phyloP scores from a whole-genome alignment of 179 eudicot genomes.

The Carnegiea gigantea region DNA sequence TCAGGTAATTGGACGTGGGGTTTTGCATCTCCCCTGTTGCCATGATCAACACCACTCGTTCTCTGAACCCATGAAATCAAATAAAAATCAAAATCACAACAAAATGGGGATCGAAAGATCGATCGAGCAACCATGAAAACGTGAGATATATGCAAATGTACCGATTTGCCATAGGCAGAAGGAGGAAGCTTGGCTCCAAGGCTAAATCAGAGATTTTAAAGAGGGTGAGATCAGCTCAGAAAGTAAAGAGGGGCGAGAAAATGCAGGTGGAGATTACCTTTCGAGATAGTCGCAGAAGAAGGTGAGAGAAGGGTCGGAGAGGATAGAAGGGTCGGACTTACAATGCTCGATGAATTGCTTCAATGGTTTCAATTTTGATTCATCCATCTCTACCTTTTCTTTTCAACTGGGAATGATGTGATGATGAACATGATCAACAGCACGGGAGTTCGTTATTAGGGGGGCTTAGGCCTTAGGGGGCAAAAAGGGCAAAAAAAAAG shows the following conservation, averaged over 20 bases:
- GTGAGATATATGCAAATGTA: constrained; percentile 17
- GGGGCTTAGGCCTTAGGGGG: neutral
- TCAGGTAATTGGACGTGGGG: constrained; percentile 32
- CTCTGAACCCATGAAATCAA: constrained; percentile 28
- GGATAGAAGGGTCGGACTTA: constrained; percentile 67
- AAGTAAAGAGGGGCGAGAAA: neutral
- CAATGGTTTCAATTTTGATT: constrained; percentile 48
- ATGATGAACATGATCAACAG: neutral
- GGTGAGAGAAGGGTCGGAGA: constrained; percentile 76
- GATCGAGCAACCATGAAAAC: constrained; percentile 6
- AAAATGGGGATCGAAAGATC: neutral
- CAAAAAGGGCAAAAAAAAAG: too few species aligned
- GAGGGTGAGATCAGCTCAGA: neutral
- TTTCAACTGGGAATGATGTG: neutral
- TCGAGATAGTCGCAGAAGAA: constrained; percentile 86
- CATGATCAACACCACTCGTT: constrained; percentile 38
- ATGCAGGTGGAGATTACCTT: constrained; percentile 31
- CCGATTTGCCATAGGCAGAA: constrained; percentile 52
- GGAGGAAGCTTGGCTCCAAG: constrained; percentile 68
- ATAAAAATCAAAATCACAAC: neutral
- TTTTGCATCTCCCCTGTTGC: constrained; percentile 11
- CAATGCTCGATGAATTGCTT: constrained; percentile 64
- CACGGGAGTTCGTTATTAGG: neutral
- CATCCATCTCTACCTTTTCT: constrained; percentile 48
- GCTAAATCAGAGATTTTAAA: constrained; percentile 46